Base-by-base conservation (phyloP, 2,329 filamentous ascomycete genomes). In the Dissoconium aciculare region DNA sequence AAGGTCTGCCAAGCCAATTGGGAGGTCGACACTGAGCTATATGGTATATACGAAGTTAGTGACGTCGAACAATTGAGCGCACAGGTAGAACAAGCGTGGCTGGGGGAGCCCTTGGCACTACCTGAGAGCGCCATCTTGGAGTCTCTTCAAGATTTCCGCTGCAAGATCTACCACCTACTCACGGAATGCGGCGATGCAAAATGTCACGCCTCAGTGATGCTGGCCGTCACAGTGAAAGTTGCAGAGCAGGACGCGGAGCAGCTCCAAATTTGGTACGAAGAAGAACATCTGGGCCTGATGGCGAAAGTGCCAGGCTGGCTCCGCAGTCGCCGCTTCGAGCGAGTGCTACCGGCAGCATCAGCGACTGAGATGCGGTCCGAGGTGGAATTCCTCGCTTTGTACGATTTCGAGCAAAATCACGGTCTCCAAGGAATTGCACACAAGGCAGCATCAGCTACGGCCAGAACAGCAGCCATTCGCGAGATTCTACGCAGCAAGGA, bases 261-360 rank as follows among this genome's bases (percentile, higher is more conserved):
- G 26, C 63, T 75, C 32, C 56, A 64, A 32, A 71, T 65, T 49
- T 91, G 80, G 80, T 78, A 80, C 48, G 58, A 67, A 16, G 71
- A 84, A 38, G 80, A 89, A 51, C 80, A 89, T 51, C 64, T 77
- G 12, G 63, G 66, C 3, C 67, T 84, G 66, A 51, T 91, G 35
- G 62, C 74, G 38, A 77, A 77, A 46, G 67, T 85, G 0, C 76
- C 79, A 0, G 83, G 83, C 3, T 92, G 82, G 80, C 57, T 79
- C 36, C 71, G 82, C 21, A 77, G 76, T 11, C 66, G 82, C 23
- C 58, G 77, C 25, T 84, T 77, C 54, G 66, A 69, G 35, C 78
- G 77, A 3, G 75, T 74, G 0, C 46, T 50, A 47, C 48, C 47
- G 5, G 47, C 58, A 15, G 59, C 60, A 11, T n/a, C n/a, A n/a